Evolutionary conservation across 1,284 basidiomycete genomes (phyloP), one percentile per base, ranked within the genome.

Genomic region (Tilletia caries): DNA sequence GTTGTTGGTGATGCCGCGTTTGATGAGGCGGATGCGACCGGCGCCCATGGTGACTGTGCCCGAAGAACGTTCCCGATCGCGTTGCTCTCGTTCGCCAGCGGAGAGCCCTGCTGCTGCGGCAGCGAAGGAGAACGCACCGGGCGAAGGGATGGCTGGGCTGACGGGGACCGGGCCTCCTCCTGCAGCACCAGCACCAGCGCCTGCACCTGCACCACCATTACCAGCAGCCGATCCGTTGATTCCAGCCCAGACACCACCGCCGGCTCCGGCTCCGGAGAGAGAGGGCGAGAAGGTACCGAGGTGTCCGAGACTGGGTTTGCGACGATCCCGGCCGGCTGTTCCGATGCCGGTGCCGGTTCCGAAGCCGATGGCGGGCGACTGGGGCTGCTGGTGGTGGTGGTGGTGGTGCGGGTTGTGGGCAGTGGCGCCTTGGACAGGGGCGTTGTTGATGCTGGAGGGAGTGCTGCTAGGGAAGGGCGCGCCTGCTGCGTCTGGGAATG

Each of bases 121-220:
- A 13, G 79, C 79, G 70, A 80, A 80, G 37, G 74, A 76, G 67
- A 80, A 80, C 10, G 69, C 75, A 58, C 79, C 77, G 1, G 79
- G 79, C 10, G 75, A 76, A 66, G 70, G 70, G 15, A 78, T 71
- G 25, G 73, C 27, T 10, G 73, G 73, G 29, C 75, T 73, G 32
- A 29, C n/a, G 27, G 43, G 25, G 12, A 46, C n/a, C 43, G 64
- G 48, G 48, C 48, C 48, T 20, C 41, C 41, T 20, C 44, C 41
- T 5, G n/a, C 48, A 32, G 18, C 48, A 44, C 18, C 48, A 52
- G 23, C 48, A 43, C 37, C 37, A n/a, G 37, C 37, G 48, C 33
- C 48, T 37, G 66, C 50, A 46, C 52, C 50, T 27, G n/a, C 52
- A 29, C 37, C 52, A 25, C 33, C 52, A 54, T 12, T 23, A 41